Evolutionary conservation across 2,329 filamentous ascomycete genomes (phyloP).

Genomic region (Epichloe elymi): DNA sequence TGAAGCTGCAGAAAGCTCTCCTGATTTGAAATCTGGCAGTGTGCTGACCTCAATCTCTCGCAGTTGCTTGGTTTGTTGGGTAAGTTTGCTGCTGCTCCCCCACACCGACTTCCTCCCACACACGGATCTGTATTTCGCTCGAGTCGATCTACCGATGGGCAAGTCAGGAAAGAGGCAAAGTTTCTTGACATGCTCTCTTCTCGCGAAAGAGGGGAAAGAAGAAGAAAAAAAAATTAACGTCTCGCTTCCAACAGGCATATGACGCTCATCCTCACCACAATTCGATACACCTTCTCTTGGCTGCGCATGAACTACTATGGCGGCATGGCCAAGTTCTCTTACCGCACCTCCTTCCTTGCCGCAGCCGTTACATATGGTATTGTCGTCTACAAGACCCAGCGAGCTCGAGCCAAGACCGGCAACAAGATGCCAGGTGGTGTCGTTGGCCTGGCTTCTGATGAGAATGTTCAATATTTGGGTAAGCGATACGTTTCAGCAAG

Average conservation of each 20-base stretch:
- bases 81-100: slow-evolving; percentile 35
- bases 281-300: slow-evolving; percentile 77
- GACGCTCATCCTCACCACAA: slow-evolving; percentile 67
- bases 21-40: not conserved
- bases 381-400: slow-evolving; percentile 95
- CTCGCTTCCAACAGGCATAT: slow-evolving; percentile 51
- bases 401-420: slow-evolving; percentile 67
- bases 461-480: slow-evolving; percentile 98
- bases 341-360: slow-evolving; percentile 80
- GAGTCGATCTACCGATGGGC: not conserved
- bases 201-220: no score
- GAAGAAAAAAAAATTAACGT: slow-evolving; percentile 3
- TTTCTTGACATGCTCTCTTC: no score
- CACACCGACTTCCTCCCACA: slow-evolving; percentile 4
- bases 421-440: slow-evolving; percentile 45
- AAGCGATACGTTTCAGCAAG: slow-evolving; percentile 23
- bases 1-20: not conserved
- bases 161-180: not conserved
- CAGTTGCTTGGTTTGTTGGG: slow-evolving; percentile 71
- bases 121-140: not conserved
- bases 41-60: slow-evolving; percentile 21
- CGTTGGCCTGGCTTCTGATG: slow-evolving; percentile 62
- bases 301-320: slow-evolving; percentile 79
- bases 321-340: slow-evolving; percentile 65
- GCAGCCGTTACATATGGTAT: slow-evolving; percentile 92